Percentiles rank a stretch among this genome's conserved stretches.
Evolutionary conservation across 2,329 filamentous ascomycete species (phyloP).

Genomic region (Botrytis fragariae): DNA sequence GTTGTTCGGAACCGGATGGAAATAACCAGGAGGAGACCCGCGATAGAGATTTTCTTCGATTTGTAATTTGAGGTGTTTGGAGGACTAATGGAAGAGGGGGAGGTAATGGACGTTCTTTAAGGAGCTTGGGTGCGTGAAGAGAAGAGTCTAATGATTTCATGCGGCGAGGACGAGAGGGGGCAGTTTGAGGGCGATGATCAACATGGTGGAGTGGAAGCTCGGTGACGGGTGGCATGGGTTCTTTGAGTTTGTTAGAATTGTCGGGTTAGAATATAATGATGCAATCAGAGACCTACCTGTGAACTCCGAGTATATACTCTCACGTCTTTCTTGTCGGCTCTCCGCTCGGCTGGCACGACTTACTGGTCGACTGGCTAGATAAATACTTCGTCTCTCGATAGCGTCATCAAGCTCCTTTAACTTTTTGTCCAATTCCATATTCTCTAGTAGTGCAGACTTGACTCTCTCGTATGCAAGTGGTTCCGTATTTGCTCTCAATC

Average conservation of each 20-base stretch:
- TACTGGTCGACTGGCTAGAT: slow-evolving; percentile 40
- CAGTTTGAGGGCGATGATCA: slow-evolving; percentile 32
- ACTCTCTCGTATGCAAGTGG: slow-evolving; percentile 37
- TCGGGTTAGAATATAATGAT: neutral
- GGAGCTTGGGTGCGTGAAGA: slow-evolving; percentile 10
- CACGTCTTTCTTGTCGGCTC: slow-evolving; percentile 24
- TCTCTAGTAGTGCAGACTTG: slow-evolving; percentile 37
- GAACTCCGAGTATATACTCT: slow-evolving; percentile 33
- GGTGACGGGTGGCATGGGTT: slow-evolving; percentile 52
- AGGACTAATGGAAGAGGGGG: slow-evolving; percentile 58
- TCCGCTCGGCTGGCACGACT: slow-evolving; percentile 32
- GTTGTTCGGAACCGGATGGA: slow-evolving; percentile 31
- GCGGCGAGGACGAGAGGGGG: slow-evolving; percentile 15
- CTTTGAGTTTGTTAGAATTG: slow-evolving; percentile 37
- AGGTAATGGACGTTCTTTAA: slow-evolving; percentile 35
- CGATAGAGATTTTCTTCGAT: slow-evolving; percentile 65
- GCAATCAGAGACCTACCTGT: slow-evolving; percentile 26
- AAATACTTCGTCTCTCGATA: slow-evolving; percentile 54
- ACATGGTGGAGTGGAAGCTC: slow-evolving; percentile 42
- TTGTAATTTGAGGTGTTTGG: slow-evolving; percentile 49
- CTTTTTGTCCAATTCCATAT: slow-evolving; percentile 55
- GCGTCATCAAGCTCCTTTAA: slow-evolving; percentile 59
- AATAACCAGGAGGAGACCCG: slow-evolving; percentile 60
- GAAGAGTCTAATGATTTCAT: slow-evolving; percentile 17
- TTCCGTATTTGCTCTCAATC: slow-evolving; percentile 35